phyloP scores from a whole-genome alignment of 163 green algal genomes.

The Prototheca wickerhamii region DNA sequence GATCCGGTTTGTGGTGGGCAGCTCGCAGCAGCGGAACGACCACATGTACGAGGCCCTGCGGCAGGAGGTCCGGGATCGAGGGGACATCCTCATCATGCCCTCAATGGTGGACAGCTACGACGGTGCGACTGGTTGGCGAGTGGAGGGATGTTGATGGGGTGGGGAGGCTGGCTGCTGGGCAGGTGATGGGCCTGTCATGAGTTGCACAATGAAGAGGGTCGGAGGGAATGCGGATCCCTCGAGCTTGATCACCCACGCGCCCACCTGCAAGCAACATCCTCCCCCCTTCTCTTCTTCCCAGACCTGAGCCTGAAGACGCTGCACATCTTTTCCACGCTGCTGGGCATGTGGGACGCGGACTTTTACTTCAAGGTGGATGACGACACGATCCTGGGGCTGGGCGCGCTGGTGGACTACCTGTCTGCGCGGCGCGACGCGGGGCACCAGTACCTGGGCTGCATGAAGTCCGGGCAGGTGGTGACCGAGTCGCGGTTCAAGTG shows the following conservation, averaged over 20 bases:
- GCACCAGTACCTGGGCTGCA: constrained; percentile 65
- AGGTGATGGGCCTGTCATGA: not conserved
- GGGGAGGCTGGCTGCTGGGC: not conserved
- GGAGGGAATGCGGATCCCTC: too few relatives aligned
- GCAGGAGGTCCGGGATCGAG: constrained; percentile 17
- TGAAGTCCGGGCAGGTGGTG: constrained; percentile 57
- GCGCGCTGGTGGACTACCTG: constrained; percentile 39
- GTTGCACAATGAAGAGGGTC: too few relatives aligned
- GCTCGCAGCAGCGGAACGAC: constrained; percentile 38
- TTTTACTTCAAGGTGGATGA: constrained; percentile 64
- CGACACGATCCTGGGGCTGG: constrained; percentile 48
- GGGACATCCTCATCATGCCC: constrained; percentile 39
- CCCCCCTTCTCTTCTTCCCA: too few relatives aligned
- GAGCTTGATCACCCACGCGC: too few relatives aligned
- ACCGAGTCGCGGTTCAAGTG: constrained; percentile 44
- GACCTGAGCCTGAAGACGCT: constrained; percentile 47
- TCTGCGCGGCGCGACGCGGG: constrained; percentile 24
- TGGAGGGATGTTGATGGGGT: not conserved
- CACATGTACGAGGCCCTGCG: constrained; percentile 22
- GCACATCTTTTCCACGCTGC: constrained; percentile 35
- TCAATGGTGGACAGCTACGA: constrained; percentile 43
- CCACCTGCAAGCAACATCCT: too few relatives aligned
- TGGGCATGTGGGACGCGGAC: constrained; percentile 33
- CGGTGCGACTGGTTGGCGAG: not conserved
- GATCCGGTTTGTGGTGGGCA: constrained; percentile 40